Base-by-base conservation (phyloP, 345 rosid genomes). In the Excoecaria cochinchinensis region DNA sequence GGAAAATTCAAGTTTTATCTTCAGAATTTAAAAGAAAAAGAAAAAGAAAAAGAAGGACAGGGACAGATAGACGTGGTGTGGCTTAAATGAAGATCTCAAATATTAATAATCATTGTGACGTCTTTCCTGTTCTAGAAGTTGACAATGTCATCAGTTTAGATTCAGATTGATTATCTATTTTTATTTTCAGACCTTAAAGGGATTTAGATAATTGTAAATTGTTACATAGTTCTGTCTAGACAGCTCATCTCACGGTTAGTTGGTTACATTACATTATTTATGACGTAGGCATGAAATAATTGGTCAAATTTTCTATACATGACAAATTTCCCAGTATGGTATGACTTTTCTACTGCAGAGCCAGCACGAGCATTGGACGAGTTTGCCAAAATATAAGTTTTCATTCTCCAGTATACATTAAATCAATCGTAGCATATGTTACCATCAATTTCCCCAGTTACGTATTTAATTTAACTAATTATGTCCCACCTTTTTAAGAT, bases 111-210 rank as follows among this genome's bases (percentile, higher is more conserved):
- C 12, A 19, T 0, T 48, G 1, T 69, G 59, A 67, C 55, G 75
- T 57, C 63, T 72, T 16, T 24, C 71, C 62, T 14, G 55, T 68
- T 79, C 78, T 69, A 77, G 83, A 84, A 77, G 76, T 74, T 68
- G 80, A 74, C 65, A 22, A 55, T n/a, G n/a, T n/a, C n/a, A n/a
- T n/a, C n/a, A n/a, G n/a, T 16, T 9, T 1, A 4, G 16, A 11
- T 3, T 31, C 44, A 36, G 69, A 48, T 21, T 8, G 19, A 3
- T 25, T 15, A 24, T 15, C 22, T 21, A 5, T 46, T 36, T 17
- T 69, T 13, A 51, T 3, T 68, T 24, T 51, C 38, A 40, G 3
- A 65, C 50, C 8, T 67, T 46, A 5, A 5, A 21, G 31, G 21
- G 19, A 38, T 19, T 56, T 13, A n/a, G 42, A 39, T 70, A 53